These are phyloP conservation scores for Oenanthe javanica DNA, from an alignment of 140 eudicot species.

Conservation along the genomic window DNA sequence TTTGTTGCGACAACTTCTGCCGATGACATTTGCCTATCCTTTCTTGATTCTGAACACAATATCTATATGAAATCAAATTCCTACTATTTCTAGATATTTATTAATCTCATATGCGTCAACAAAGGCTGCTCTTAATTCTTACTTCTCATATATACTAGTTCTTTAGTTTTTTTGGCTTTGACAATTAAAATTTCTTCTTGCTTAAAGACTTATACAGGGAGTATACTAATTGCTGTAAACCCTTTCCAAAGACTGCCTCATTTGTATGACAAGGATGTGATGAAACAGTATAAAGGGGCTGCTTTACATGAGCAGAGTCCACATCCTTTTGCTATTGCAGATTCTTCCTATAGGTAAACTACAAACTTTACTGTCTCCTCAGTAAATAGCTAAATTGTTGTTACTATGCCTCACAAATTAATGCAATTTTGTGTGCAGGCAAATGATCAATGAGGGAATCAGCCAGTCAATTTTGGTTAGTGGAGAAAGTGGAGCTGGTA, in stretches of 20 bases:
- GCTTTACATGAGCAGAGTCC: constrained; percentile 74
- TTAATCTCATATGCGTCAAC: neutral
- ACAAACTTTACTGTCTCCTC: constrained; percentile 3
- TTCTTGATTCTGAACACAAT: neutral
- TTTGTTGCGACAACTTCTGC: neutral
- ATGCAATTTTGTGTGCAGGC: constrained; percentile 34
- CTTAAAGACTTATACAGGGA: constrained; percentile 91
- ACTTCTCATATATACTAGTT: neutral
- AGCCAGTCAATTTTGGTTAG: constrained; percentile 93
- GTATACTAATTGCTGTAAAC: constrained; percentile 90
- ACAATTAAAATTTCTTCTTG: neutral
- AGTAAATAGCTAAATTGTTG: neutral
- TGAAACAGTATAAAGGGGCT: constrained; percentile 66
- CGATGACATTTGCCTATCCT: neutral
- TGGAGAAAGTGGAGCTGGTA: constrained; percentile 99
- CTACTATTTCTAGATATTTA: neutral
- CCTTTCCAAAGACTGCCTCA: constrained; percentile 90
- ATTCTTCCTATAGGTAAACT: constrained; percentile 87
- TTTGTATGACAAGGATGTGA: constrained; percentile 46
- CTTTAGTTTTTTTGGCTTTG: neutral
- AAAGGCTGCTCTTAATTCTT: neutral
- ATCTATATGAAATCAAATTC: neutral
- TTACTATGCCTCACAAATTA: constrained; percentile 8
- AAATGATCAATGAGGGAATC: constrained; percentile 68
- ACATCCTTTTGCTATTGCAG: constrained; percentile 93